phyloP scores from a whole-genome alignment of 352 stramenopile species.

The Chrysophaeum taylorii region DNA sequence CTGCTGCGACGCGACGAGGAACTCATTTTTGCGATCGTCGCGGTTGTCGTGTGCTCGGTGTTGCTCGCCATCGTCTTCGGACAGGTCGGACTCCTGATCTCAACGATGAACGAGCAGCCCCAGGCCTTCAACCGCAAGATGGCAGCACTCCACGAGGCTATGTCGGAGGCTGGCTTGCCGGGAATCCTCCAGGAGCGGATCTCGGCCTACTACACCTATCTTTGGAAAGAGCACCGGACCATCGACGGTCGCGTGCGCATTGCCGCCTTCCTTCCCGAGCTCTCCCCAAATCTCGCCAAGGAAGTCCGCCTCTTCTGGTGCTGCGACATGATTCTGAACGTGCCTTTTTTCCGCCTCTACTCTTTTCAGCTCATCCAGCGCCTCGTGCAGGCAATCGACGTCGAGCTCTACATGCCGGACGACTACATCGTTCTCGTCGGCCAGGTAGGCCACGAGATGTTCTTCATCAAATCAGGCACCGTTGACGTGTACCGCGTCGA shows the following conservation, averaged over 20 bases:
- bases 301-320: constrained; percentile 65
- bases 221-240: constrained; percentile 66
- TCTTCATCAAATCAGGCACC: constrained; percentile 62
- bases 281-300: constrained; percentile 61
- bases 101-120: constrained; percentile 67
- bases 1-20: constrained; percentile 52
- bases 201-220: constrained; percentile 66
- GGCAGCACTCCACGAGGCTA: constrained; percentile 66
- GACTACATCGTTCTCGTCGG: constrained; percentile 66
- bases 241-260: constrained; percentile 55
- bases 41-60: constrained; percentile 57
- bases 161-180: constrained; percentile 62
- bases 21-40: constrained; percentile 55
- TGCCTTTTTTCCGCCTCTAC: constrained; percentile 63
- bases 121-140: constrained; percentile 69
- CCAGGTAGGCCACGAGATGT: constrained; percentile 70
- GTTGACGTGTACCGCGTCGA: constrained; percentile 63
- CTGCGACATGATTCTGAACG: constrained; percentile 71
- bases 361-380: constrained; percentile 65
- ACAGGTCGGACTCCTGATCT: constrained; percentile 65
- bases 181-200: constrained; percentile 63
- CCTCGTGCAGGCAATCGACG: constrained; percentile 61
- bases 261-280: constrained; percentile 55
- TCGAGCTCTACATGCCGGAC: constrained; percentile 66
- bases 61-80: constrained; percentile 69